These are phyloP conservation scores for Aspergillus ochraceoroseus DNA, from an alignment of 2,329 filamentous ascomycete species.

Conservation along the genomic window DNA sequence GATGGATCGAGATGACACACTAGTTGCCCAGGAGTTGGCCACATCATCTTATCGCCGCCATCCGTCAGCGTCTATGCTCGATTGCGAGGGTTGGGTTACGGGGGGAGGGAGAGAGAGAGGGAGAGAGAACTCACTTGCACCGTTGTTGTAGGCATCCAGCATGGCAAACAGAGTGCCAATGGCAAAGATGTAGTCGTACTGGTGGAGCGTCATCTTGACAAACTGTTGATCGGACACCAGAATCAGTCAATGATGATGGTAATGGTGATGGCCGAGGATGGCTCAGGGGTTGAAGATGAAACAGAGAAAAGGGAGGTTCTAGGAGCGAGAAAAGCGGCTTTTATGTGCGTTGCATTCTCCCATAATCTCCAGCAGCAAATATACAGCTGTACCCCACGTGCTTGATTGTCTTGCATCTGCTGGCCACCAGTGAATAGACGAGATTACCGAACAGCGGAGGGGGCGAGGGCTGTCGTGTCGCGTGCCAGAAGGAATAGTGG, in stretches of 20 bases:
- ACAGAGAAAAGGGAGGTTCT: too few relatives aligned
- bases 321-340: too few relatives aligned
- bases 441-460: too few relatives aligned
- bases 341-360: too few relatives aligned
- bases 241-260: too few relatives aligned
- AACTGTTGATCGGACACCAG: not conserved
- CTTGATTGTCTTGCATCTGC: not conserved
- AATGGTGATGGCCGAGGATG: too few relatives aligned
- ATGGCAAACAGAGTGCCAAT: constrained; percentile 72
- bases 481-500: too few relatives aligned
- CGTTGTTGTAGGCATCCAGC: constrained; percentile 74
- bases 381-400: not conserved
- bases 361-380: not conserved
- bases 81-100: not conserved
- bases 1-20: constrained; percentile 68
- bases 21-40: constrained; percentile 76
- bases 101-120: not conserved
- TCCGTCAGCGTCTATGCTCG: too few relatives aligned
- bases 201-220: constrained; percentile 53
- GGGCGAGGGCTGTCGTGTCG: too few relatives aligned
- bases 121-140: constrained; percentile 58
- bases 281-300: too few relatives aligned
- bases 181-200: constrained; percentile 68
- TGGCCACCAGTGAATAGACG: not conserved
- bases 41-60: constrained; percentile 58